Evolutionary conservation across 2,329 filamentous ascomycete species (phyloP).

Genomic region (Colletotrichum spinosum): DNA sequence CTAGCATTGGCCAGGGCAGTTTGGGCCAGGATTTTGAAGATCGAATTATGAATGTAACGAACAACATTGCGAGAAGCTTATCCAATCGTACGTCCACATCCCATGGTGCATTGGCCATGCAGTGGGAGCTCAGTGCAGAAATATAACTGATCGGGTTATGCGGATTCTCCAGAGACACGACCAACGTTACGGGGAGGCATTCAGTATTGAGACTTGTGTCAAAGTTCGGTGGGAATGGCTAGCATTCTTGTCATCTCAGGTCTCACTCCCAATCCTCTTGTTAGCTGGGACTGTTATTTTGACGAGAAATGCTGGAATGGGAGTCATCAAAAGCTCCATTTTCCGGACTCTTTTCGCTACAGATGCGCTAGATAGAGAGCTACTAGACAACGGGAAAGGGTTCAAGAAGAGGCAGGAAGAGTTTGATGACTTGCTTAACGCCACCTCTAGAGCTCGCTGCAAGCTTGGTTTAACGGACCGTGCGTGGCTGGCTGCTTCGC

Average conservation of each 20-base stretch:
- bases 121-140: too few relatives aligned
- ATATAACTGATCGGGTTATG: background rate
- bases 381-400: background rate
- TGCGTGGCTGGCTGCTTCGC: slow-evolving; percentile 1
- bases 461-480: background rate
- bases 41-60: slow-evolving; percentile 16
- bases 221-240: slow-evolving; percentile 38
- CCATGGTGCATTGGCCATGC: too few relatives aligned
- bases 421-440: background rate
- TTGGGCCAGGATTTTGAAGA: background rate
- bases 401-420: background rate
- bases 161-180: slow-evolving; percentile 11
- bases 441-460: background rate
- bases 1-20: background rate
- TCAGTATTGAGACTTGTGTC: slow-evolving; percentile 29
- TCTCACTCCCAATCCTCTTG: slow-evolving; percentile 31
- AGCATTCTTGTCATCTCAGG: slow-evolving; percentile 35
- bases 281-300: slow-evolving; percentile 29
- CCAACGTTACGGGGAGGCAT: slow-evolving; percentile 9
- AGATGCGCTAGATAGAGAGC: background rate
- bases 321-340: slow-evolving; percentile 37
- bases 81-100: background rate
- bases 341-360: slow-evolving; percentile 6
- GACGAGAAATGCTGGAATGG: slow-evolving; percentile 28
- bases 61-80: slow-evolving; percentile 17